Conservation (phyloP, 306 rosid species). For the Prinsepia uniflora region DNA sequence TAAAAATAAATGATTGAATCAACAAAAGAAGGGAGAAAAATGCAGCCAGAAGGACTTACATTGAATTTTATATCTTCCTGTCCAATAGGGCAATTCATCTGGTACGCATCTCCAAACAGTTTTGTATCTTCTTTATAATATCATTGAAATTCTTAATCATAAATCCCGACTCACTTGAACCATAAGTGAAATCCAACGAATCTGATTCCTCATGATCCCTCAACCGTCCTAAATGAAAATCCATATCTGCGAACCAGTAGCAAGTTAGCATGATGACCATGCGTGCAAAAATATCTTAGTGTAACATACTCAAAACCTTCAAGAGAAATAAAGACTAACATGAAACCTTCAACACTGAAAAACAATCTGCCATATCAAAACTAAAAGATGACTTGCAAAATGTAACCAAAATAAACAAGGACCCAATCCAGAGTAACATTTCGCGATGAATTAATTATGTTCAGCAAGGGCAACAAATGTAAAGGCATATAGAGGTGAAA, state of each 20-base stretch:
- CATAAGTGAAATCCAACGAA: slow-evolving; percentile 38
- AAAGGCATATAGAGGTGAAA: too few species aligned
- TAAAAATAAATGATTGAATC: neutral
- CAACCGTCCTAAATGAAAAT: slow-evolving; percentile 45
- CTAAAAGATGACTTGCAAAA: neutral
- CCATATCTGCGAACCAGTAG: slow-evolving; percentile 52
- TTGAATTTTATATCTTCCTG: slow-evolving; percentile 38
- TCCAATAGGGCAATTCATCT: slow-evolving; percentile 30
- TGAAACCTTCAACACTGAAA: neutral
- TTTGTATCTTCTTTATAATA: slow-evolving; percentile 40
- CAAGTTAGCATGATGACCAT: slow-evolving; percentile 12
- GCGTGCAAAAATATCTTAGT: neutral
- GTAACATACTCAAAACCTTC: neutral
- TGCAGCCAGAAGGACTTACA: slow-evolving; percentile 26
- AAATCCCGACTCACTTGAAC: slow-evolving; percentile 37
- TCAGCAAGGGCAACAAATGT: too few species aligned
- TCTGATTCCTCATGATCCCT: slow-evolving; percentile 41
- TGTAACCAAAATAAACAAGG: neutral
- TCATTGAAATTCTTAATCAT: slow-evolving; percentile 41
- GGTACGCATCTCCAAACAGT: slow-evolving; percentile 39
- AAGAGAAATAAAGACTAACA: neutral
- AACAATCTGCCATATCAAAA: neutral
- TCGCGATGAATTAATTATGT: too few species aligned
- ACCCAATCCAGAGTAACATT: neutral
- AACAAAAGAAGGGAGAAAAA: neutral